Evolutionary conservation across 495 filamentous ascomycete genomes (phyloP), one percentile per base, ranked within the genome.

Genomic region (Neurospora terricola): DNA sequence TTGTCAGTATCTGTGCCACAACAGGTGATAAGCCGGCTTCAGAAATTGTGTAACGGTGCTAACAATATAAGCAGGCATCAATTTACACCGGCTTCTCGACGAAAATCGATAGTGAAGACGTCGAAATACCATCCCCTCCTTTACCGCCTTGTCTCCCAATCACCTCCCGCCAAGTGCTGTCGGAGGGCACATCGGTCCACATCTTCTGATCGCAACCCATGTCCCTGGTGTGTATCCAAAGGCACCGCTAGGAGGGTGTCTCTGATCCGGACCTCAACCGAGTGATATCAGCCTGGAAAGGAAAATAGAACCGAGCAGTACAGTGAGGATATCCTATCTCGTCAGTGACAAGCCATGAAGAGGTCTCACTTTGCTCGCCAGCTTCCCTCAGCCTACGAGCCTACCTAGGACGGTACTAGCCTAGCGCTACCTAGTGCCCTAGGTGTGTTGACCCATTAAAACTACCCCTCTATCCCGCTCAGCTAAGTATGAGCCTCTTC

Each of bases 211-310:
- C 75, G 75, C 70, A 78, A 68, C 70, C 54, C 54, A 62, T 62
- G 23, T 16, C 48, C 37, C 42, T 48, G 73, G 21, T 73, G 37
- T 59, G 71, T 70, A 14, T 70, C 36, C 59, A 76, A 74, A 23
- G 70, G 70, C 39, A 72, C 37, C 5, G 70, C 73, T 59, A 73
- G 69, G 73, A 75, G 75, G 68, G 69, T 74, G 84, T 84, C 27
- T 81, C 83, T 72, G 86, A 88, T 66, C 54, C 54, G 9, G 54
- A 62, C 54, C 27, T 18, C 54, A 62, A 14, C 54, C 54, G 27
- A 62, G 54, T 18, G 27, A 62, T 62, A 62, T 62, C 14, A 62
- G 27, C 27, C 54, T 62, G 54, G 54, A 62, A 34, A 34, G 27
- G 27, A 34, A 62, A 30, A 62, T 18, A 62, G 54, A 62, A 62